Evolutionary conservation across 768 basidiomycete genomes (phyloP).

Genomic region (Pilatotrama ljubarskyi): DNA sequence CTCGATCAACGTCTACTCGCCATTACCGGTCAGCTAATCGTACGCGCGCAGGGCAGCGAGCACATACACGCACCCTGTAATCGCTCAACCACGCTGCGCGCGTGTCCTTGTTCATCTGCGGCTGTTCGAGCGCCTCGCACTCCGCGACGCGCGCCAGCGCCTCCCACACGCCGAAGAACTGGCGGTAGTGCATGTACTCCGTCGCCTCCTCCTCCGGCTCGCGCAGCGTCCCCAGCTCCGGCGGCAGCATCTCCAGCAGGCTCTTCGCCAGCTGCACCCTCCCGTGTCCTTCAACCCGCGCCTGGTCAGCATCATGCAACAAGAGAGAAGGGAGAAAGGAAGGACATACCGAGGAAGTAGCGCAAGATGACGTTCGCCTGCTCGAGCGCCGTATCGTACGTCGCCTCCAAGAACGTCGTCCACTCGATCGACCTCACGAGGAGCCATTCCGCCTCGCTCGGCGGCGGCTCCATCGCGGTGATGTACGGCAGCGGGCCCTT

Average conservation of each 20-base stretch:
- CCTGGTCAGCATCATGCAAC: neutral
- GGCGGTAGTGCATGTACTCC: slow-evolving; percentile 77
- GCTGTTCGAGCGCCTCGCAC: slow-evolving; percentile 56
- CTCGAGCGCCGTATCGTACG: slow-evolving; percentile 75
- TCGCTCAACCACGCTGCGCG: slow-evolving; percentile 61
- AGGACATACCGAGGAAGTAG: slow-evolving; percentile 78
- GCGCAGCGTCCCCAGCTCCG: slow-evolving; percentile 58
- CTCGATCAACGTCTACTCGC: slow-evolving; percentile 55
- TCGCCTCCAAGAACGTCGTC: slow-evolving; percentile 78
- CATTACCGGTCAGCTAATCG: neutral
- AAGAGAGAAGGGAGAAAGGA: neutral
- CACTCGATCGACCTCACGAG: slow-evolving; percentile 91
- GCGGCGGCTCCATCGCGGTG: slow-evolving; percentile 54
- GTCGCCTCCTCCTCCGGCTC: slow-evolving; percentile 71
- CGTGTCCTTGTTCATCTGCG: slow-evolving; percentile 59
- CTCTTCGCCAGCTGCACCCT: slow-evolving; percentile 66
- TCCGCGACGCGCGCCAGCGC: slow-evolving; percentile 61
- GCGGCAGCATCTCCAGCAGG: slow-evolving; percentile 60
- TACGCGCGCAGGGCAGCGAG: neutral
- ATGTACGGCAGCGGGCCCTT: slow-evolving; percentile 63
- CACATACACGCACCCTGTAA: slow-evolving; percentile 50
- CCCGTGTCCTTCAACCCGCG: slow-evolving; percentile 63
- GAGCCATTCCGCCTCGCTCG: slow-evolving; percentile 58
- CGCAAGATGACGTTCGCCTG: slow-evolving; percentile 88
- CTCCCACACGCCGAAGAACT: slow-evolving; percentile 79